Evolutionary conservation across 2,329 filamentous ascomycete genomes (phyloP).

Genomic region (Plectosphaerella plurivora): DNA sequence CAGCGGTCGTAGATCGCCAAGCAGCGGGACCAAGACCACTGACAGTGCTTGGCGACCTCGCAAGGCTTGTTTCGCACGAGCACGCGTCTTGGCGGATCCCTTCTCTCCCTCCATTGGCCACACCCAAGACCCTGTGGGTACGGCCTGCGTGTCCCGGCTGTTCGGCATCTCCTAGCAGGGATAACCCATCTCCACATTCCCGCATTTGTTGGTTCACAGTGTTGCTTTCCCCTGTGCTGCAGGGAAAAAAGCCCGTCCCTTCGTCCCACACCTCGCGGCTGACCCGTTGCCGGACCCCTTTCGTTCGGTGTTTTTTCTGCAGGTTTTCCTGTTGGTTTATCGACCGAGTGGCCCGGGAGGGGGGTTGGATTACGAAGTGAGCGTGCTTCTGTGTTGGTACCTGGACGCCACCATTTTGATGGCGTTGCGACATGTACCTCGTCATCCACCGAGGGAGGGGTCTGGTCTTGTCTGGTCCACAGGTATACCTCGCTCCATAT

Average conservation of each 20-base stretch:
- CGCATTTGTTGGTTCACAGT: background rate
- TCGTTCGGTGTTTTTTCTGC: too few relatives aligned
- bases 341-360: too few relatives aligned
- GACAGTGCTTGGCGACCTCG: conserved; percentile 1
- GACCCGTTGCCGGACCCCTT: too few relatives aligned
- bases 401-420: too few relatives aligned
- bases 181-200: background rate
- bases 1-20: conserved; percentile 1
- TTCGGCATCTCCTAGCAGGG: background rate
- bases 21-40: conserved; percentile 2
- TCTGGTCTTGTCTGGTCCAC: too few relatives aligned
- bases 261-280: background rate
- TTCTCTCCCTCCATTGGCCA: background rate
- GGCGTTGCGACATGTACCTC: too few relatives aligned
- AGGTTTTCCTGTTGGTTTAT: too few relatives aligned
- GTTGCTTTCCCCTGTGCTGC: background rate
- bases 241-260: background rate
- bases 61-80: conserved; percentile 1
- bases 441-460: too few relatives aligned
- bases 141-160: background rate
- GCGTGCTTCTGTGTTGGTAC: too few relatives aligned
- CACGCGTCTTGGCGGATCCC: background rate
- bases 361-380: too few relatives aligned
- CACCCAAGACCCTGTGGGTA: background rate
- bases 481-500: too few relatives aligned